These are phyloP conservation scores for Orbilia ellipsospora DNA, from an alignment of 2,329 filamentous ascomycete species.

Conservation along the genomic window DNA sequence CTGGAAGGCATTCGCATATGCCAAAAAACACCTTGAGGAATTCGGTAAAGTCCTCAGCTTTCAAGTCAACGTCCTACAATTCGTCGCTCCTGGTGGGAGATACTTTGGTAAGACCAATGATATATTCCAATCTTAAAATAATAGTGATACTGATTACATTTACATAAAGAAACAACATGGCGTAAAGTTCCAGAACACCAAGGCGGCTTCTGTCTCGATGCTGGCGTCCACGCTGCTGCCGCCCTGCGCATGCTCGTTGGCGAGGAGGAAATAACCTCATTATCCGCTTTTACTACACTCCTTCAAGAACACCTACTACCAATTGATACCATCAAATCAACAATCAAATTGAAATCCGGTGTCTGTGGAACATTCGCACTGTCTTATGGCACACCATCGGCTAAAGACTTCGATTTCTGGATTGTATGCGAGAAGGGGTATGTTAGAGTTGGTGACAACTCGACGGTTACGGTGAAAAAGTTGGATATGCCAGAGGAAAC, in stretches of 20 bases:
- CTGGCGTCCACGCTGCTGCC: conserved; percentile 78
- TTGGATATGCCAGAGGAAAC: conserved; percentile 60
- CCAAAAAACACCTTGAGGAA: conserved; percentile 65
- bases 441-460: conserved; percentile 66
- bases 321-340: conserved; percentile 74
- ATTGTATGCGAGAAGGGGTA: conserved; percentile 71
- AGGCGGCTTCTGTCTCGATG: conserved; percentile 80
- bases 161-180: conserved; percentile 66
- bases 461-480: conserved; percentile 62
- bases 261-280: conserved; percentile 63
- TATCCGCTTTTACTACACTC: conserved; percentile 70
- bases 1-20: conserved; percentile 68
- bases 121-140: background rate
- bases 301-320: conserved; percentile 71
- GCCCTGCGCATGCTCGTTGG: conserved; percentile 71
- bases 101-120: conserved; percentile 62
- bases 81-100: conserved; percentile 65
- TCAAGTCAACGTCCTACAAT: conserved; percentile 64
- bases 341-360: conserved; percentile 68
- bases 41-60: conserved; percentile 71
- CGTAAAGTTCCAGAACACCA: conserved; percentile 76
- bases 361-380: conserved; percentile 69
- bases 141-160: background rate
- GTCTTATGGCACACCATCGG: conserved; percentile 69
- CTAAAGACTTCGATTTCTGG: conserved; percentile 68